Evolutionary conservation across 371 early-diverging fungal species (phyloP).

Genomic region (Saksenaea oblongispora): DNA sequence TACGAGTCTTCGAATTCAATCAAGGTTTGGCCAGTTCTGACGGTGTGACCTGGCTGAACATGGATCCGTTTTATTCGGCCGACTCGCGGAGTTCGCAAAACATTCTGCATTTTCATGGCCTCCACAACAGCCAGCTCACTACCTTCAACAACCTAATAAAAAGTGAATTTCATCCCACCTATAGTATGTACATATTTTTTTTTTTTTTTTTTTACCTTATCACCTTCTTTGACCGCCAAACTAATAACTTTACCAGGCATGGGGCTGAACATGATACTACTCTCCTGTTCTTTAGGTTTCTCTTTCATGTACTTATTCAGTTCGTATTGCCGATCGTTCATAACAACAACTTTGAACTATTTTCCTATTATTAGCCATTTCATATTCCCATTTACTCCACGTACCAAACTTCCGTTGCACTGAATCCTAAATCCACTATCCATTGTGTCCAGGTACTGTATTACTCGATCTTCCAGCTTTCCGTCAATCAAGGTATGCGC

Average conservation of each 20-base stretch:
- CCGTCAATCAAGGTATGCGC: slow-evolving; percentile 55
- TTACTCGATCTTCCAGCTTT: slow-evolving; percentile 42
- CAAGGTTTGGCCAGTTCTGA: slow-evolving; percentile 86
- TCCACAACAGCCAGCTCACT: slow-evolving; percentile 89
- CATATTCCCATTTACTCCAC: not conserved
- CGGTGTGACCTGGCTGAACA: slow-evolving; percentile 74
- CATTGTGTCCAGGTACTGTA: slow-evolving; percentile 81
- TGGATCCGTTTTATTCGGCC: slow-evolving; percentile 82
- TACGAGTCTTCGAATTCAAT: slow-evolving; percentile 70
- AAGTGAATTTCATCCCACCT: not conserved
- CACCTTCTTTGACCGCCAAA: slow-evolving; percentile 82
- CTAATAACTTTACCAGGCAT: slow-evolving; percentile 94
- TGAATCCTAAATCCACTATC: slow-evolving; percentile 82
- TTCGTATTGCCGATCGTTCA: slow-evolving; percentile 62
- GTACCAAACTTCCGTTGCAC: slow-evolving; percentile 81
- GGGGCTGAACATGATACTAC: slow-evolving; percentile 78
- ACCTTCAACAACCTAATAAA: slow-evolving; percentile 74
- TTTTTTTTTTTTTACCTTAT: slow-evolving; percentile 66
- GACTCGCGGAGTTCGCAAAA: slow-evolving; percentile 76
- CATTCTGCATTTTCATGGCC: slow-evolving; percentile 99
- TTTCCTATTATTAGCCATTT: not conserved
- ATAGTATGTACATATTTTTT: no score
- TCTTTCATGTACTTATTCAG: slow-evolving; percentile 75
- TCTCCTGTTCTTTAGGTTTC: slow-evolving; percentile 71
- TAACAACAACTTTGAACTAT: slow-evolving; percentile 71